A percentile compares a stretch with the other conserved stretches of the same genome.
Evolutionary conservation across 148 eudicot species (phyloP).

Genomic region (Fagopyrum esculentum): DNA sequence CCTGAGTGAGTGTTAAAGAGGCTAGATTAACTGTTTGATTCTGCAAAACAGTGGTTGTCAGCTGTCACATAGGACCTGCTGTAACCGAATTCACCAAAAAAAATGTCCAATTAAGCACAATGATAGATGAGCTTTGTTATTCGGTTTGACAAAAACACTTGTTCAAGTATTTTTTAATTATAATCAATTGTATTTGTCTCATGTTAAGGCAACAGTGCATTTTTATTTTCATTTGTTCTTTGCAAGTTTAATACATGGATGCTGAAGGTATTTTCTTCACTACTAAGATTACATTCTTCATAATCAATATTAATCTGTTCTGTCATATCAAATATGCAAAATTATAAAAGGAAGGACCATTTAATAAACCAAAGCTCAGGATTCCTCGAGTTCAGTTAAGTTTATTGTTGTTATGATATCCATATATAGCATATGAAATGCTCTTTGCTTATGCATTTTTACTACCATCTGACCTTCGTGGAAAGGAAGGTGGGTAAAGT

Average conservation of each 20-base stretch:
- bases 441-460: not conserved
- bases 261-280: not conserved
- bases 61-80: not conserved
- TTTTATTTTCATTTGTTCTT: not conserved
- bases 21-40: not conserved
- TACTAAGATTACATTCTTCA: not conserved
- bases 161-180: too few species aligned
- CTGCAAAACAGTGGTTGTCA: not conserved
- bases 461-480: not conserved
- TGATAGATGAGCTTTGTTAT: too few species aligned
- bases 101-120: not conserved
- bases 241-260: conserved; percentile 1
- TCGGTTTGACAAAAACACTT: too few species aligned
- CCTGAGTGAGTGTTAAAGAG: not conserved
- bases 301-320: not conserved
- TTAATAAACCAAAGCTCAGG: not conserved
- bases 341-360: not conserved
- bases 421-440: not conserved
- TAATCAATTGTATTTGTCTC: not conserved
- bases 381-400: not conserved
- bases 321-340: not conserved
- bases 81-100: not conserved
- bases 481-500: not conserved
- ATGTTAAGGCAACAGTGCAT: not conserved
- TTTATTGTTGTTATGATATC: not conserved